A percentile compares a stretch with the other conserved stretches of the same genome.
Conservation (phyloP, 129 eudicot species). For the Chrysanthemum seticuspe region DNA sequence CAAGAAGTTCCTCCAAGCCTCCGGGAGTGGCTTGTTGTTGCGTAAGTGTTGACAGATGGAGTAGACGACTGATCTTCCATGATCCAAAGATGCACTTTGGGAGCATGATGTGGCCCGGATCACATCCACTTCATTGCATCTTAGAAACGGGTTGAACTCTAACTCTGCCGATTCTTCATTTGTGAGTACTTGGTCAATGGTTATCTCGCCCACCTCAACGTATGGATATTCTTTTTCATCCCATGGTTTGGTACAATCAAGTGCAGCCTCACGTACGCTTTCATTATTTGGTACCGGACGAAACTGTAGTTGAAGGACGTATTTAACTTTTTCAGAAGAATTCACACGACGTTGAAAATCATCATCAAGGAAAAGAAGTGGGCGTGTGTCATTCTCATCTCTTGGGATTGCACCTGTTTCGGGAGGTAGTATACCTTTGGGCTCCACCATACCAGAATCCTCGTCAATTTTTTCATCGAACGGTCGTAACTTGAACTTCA, state of each 20-base stretch:
- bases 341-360: slow-evolving; percentile 38
- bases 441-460: slow-evolving; percentile 48
- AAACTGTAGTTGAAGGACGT: slow-evolving; percentile 39
- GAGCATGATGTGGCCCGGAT: slow-evolving; percentile 48
- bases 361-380: slow-evolving; percentile 34
- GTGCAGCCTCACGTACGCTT: slow-evolving; percentile 31
- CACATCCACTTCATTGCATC: slow-evolving; percentile 42
- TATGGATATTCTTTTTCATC: slow-evolving; percentile 40
- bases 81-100: slow-evolving; percentile 56
- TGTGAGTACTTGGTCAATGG: slow-evolving; percentile 27
- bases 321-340: slow-evolving; percentile 30
- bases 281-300: slow-evolving; percentile 36
- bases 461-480: slow-evolving; percentile 31
- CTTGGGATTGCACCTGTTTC: slow-evolving; percentile 58
- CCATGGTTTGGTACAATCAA: slow-evolving; percentile 54
- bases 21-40: slow-evolving; percentile 43
- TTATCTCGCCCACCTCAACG: slow-evolving; percentile 39
- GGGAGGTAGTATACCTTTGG: slow-evolving; percentile 41
- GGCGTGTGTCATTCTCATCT: slow-evolving; percentile 42
- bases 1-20: slow-evolving; percentile 43
- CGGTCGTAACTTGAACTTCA: slow-evolving; percentile 46
- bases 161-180: slow-evolving; percentile 31
- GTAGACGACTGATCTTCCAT: slow-evolving; percentile 47
- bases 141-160: slow-evolving; percentile 49
- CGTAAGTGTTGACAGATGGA: slow-evolving; percentile 52